phyloP scores from a whole-genome alignment of 768 basidiomycete genomes.

The Lactarius indigo region DNA sequence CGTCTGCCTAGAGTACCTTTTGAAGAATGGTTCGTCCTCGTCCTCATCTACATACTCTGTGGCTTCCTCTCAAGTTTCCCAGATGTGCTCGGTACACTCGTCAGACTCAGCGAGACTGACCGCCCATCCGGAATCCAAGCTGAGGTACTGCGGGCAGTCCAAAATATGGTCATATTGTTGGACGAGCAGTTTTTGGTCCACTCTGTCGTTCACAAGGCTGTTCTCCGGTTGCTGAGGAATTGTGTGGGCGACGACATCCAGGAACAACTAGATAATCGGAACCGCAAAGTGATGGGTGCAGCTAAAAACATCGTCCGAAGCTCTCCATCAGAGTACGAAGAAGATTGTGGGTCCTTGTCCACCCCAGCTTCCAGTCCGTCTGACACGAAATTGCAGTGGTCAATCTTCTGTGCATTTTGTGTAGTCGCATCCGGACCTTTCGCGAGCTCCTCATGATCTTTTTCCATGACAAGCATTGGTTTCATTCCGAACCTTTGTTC shows the following conservation, averaged over 20 bases:
- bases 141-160: conserved; percentile 80
- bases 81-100: conserved; percentile 85
- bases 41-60: background rate
- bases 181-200: conserved; percentile 94
- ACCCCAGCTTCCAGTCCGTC: background rate
- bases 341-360: conserved; percentile 64
- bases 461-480: conserved; percentile 93
- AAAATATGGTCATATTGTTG: conserved; percentile 86
- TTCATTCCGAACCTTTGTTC: conserved; percentile 70
- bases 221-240: conserved; percentile 76
- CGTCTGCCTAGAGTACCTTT: conserved; percentile 83
- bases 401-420: conserved; percentile 85
- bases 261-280: conserved; percentile 78
- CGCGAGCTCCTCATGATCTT: conserved; percentile 94
- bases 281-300: conserved; percentile 70
- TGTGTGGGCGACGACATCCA: conserved; percentile 92
- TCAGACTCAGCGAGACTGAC: conserved; percentile 80
- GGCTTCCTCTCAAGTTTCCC: conserved; percentile 9
- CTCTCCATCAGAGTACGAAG: conserved; percentile 84
- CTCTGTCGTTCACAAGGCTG: conserved; percentile 84
- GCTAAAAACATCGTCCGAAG: conserved; percentile 64
- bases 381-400: conserved; percentile 55
- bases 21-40: conserved; percentile 69
- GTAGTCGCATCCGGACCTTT: conserved; percentile 86
- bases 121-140: conserved; percentile 88